These are phyloP conservation scores for Pisolithus thermaeus DNA, from an alignment of 1,284 basidiomycete species.

Conservation along the genomic window DNA sequence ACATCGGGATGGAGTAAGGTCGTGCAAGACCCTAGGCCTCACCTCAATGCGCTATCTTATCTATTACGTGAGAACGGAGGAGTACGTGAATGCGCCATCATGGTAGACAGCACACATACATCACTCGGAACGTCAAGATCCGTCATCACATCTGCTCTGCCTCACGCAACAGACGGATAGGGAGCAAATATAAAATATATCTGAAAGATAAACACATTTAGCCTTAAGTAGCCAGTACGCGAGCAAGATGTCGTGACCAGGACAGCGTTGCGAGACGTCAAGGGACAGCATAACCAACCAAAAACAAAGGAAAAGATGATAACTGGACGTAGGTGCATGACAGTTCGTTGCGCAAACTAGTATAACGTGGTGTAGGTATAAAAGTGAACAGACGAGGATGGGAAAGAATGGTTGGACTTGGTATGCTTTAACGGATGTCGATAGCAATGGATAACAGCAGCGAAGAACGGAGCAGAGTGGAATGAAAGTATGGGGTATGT, in stretches of 20 bases:
- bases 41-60: too few species aligned
- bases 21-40: too few species aligned
- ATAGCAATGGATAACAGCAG: conserved; percentile 31
- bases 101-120: too few species aligned
- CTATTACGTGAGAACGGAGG: too few species aligned
- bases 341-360: conserved; percentile 14
- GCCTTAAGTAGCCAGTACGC: background rate
- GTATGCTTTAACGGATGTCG: conserved; percentile 15
- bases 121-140: too few species aligned
- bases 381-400: background rate
- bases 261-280: conserved; percentile 15
- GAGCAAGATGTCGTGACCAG: background rate
- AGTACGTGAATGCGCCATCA: too few species aligned
- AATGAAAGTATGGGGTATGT: conserved; percentile 16
- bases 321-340: conserved; percentile 13
- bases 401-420: conserved; percentile 5
- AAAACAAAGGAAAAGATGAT: background rate
- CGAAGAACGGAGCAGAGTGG: conserved; percentile 9
- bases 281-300: conserved; percentile 11
- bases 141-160: too few species aligned
- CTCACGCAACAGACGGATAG: too few species aligned
- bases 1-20: too few species aligned
- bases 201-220: too few species aligned
- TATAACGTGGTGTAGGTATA: conserved; percentile 8
- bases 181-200: too few species aligned